Conservation (phyloP, 2,329 filamentous ascomycete species). For the Alternaria sp. region DNA sequence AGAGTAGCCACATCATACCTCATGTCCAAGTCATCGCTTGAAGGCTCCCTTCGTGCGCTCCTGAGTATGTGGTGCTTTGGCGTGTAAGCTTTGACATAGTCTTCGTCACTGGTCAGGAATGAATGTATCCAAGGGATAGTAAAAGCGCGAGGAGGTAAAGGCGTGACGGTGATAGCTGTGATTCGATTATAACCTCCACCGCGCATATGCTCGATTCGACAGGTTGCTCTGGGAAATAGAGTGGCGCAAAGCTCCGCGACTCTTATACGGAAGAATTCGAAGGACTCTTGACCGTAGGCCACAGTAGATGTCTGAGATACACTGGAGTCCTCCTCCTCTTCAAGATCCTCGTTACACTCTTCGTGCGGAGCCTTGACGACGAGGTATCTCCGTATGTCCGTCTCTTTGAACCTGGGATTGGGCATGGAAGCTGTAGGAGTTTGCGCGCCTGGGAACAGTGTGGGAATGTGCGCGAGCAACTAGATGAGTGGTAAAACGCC, state of each 20-base stretch:
- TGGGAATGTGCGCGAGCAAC: neutral
- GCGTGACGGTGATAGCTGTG: constrained; percentile 1
- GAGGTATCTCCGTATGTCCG: neutral
- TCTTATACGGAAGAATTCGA: constrained; percentile 6
- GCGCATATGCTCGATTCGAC: constrained; percentile 20
- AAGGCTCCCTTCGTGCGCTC: neutral
- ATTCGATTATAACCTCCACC: constrained; percentile 33
- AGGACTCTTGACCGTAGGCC: neutral
- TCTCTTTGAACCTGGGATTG: neutral
- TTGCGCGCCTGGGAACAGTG: neutral
- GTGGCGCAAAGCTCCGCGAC: constrained; percentile 1
- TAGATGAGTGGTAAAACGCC: neutral
- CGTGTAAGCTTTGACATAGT: neutral
- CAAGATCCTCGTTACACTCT: neutral
- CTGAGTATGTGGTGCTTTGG: neutral
- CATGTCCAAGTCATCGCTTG: neutral
- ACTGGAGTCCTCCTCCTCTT: neutral
- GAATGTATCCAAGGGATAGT: neutral
- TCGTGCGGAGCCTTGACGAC: neutral
- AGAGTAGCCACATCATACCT: neutral
- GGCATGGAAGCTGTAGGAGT: neutral
- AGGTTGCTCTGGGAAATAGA: neutral
- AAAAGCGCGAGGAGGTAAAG: neutral
- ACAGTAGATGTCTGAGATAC: neutral
- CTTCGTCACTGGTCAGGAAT: neutral